Base-by-base conservation (phyloP, 208 protist genomes). In the Trypanosoma grayi region DNA sequence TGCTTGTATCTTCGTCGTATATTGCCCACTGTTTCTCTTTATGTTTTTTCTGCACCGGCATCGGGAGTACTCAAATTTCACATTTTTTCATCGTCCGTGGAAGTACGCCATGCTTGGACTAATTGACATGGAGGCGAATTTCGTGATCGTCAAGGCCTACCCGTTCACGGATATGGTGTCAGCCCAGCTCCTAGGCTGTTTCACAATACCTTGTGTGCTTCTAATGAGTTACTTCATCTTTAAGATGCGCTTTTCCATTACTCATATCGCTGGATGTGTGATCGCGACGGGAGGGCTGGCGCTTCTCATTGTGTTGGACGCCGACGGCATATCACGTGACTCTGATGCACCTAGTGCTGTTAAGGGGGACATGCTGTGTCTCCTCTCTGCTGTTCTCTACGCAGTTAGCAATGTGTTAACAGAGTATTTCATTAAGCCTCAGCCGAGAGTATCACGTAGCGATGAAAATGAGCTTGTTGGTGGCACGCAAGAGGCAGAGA, bases 111-210 rank as follows among this genome's bases (percentile, higher is more conserved):
- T 96, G 45, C 70, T 97, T 14, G 94, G 81, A 0, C 59, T 98
- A 7, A 77, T 95, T 0, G 96, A 98, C 58, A 62, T 97, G 16
- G 93, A 98, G 44, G 96, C 93, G 0, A 98, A 98, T 62, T 98
- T 88, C 60, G 67, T 93, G 18, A 79, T 97, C 27, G 91, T 98
- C 0, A 78, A 87, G 8, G 96, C 96, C 0, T 98, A 97, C 55
- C 84, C 95, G 41, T 98, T 96, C 66, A 97, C 94, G 3, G 79
- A 93, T 25, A 93, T 98, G 33, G 85, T 94, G 36, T 97, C 87
- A 5, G 81, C 96, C 0, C 86, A 95, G 70, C 72, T 97, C 2
- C 73, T 98, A 6, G 83, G 79, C 39, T 97, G 93, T 53, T 95
- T 97, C 41, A 94, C 87, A 0, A 91, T 97, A n/a, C 94, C 96